Conservation (phyloP, 2,329 filamentous ascomycete species). For the Tolypocladium nubicola region DNA sequence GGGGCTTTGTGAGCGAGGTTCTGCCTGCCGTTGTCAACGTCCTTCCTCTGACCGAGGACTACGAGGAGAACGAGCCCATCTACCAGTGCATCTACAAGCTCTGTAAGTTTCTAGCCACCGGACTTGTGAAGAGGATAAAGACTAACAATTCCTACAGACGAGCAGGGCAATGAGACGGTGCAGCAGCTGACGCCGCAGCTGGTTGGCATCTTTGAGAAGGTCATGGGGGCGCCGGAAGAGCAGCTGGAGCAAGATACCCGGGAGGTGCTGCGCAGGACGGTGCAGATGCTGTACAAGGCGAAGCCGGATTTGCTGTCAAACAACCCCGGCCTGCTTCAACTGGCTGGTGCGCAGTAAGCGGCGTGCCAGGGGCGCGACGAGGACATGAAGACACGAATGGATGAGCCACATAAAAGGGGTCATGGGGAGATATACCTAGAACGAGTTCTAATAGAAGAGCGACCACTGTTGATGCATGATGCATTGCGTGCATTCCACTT, state of each 20-base stretch:
- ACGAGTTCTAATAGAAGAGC: background rate
- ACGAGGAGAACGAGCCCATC: slow-evolving; percentile 90
- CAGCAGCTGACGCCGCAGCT: slow-evolving; percentile 60
- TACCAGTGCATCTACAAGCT: slow-evolving; percentile 84
- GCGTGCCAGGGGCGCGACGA: background rate
- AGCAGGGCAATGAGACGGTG: slow-evolving; percentile 57
- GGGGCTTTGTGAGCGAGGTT: slow-evolving; percentile 69
- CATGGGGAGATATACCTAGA: background rate
- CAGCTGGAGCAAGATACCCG: slow-evolving; percentile 67
- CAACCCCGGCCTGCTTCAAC: slow-evolving; percentile 18
- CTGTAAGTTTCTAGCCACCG: slow-evolving; percentile 42
- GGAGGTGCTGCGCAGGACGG: slow-evolving; percentile 52
- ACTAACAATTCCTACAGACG: slow-evolving; percentile 34
- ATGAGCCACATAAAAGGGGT: background rate
- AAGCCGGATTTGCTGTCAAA: slow-evolving; percentile 21
- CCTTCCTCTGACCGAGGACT: slow-evolving; percentile 85
- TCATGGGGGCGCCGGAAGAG: slow-evolving; percentile 60
- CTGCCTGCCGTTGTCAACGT: slow-evolving; percentile 70
- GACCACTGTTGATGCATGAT: background rate
- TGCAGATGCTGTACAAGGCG: slow-evolving; percentile 34
- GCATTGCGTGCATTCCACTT: background rate
- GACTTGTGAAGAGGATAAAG: background rate
- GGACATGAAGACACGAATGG: slow-evolving; percentile 1
- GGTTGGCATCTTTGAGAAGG: slow-evolving; percentile 61
- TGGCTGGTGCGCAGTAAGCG: slow-evolving; percentile 13